A percentile compares a stretch with the other conserved stretches of the same genome.
phyloP scores from a whole-genome alignment of 78 protist species.

The Creolimax fragrantissima region DNA sequence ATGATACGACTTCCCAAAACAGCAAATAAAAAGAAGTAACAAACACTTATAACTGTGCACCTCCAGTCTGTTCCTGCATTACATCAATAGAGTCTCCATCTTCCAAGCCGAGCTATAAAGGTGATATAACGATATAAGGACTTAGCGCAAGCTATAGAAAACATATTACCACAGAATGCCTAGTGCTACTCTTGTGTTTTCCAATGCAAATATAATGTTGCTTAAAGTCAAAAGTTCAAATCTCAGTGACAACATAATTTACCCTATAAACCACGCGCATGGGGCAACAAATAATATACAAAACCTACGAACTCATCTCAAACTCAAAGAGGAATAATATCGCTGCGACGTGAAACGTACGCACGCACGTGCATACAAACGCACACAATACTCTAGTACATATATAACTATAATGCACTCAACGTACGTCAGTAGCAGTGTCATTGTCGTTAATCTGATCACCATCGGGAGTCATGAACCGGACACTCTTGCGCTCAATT shows the following conservation, averaged over 20 bases:
- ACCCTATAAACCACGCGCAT: not conserved
- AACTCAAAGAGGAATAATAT: not conserved
- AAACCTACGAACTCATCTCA: not conserved
- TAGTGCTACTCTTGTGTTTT: no score
- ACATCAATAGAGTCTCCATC: conserved; percentile 23
- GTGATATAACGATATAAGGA: not conserved
- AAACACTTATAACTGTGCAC: no score
- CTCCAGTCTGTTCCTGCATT: conserved; percentile 28
- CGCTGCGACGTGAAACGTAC: not conserved
- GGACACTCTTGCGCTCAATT: not conserved
- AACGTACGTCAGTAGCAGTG: not conserved
- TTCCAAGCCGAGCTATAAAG: not conserved
- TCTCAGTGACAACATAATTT: not conserved
- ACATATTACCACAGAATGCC: no score
- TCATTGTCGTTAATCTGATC: not conserved
- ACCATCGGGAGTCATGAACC: not conserved
- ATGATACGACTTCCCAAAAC: no score
- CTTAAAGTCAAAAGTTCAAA: not conserved
- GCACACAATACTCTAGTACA: not conserved
- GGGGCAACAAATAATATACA: not conserved
- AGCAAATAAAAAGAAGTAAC: not conserved
- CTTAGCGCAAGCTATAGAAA: not conserved
- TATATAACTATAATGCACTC: not conserved
- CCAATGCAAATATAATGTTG: not conserved
- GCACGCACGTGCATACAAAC: not conserved